Base-by-base conservation (phyloP, 2,329 filamentous ascomycete species). In the Hypomyces rosellus region DNA sequence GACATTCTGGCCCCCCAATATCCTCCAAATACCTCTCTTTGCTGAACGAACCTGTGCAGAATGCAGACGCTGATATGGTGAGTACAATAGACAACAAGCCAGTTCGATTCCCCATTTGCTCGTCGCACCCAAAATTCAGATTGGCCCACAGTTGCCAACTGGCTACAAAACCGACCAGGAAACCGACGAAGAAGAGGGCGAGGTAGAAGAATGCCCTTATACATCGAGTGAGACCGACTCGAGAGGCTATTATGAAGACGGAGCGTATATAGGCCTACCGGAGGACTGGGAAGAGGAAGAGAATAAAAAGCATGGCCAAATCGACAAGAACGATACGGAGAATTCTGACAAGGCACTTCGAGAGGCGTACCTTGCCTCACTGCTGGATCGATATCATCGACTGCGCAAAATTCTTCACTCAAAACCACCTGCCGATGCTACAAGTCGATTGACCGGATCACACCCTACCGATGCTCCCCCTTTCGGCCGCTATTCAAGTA, bases 171-270 rank as follows among this genome's bases (percentile, higher is more conserved):
- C 53, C 48, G 52, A 54, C n/a, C 48, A 54, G 3, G 61, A 61
- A 13, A 62, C 64, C 22, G 62, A 70, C 48, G 60, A 67, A 25
- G 61, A 64, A 9, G 57, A 57, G 7, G 63, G 68, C 9, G 59
- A 64, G n/a, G 22, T 57, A 14, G 48, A 65, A 3, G 72, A 76
- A 52, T 64, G 62, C 33, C 72, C 78, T 39, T 82, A 82, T 59
- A 61, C 72, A 8, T 63, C 72, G 50, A 74, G 74, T 5, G 55
- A 67, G 16, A 75, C 76, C 48, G 80, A 85, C 59, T 70, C 74
- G 18, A 69, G 78, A 49, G 86, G 85, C 11, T 84, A 81, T 61
- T 93, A 88, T 64, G 73, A 82, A 14, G 88, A 95, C 58, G 90
- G 89, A 45, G 86, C 88, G 36, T 96, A 89, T 64, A 81, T 85